A percentile compares a stretch with the other conserved stretches of the same genome.
Evolutionary conservation across 305 asterid genomes (phyloP).

Genomic region (Ilex paraguariensis): DNA sequence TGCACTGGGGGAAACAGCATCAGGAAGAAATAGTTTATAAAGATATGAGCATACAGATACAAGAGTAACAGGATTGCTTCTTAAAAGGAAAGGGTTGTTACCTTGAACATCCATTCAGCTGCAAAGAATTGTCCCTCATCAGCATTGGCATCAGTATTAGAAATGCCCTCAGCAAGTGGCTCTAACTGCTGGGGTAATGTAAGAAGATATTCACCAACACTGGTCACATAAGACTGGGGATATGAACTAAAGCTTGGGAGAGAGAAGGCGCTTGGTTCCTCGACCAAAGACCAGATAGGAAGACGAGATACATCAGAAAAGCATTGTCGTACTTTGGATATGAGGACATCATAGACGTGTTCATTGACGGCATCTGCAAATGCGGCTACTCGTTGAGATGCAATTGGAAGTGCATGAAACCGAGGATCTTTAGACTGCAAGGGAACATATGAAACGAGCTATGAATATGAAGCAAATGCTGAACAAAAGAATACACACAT

Average conservation of each 20-base stretch:
- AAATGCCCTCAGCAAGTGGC: conserved; percentile 91
- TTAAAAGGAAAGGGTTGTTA: conserved; percentile 20
- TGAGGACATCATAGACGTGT: conserved; percentile 90
- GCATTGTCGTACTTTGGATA: conserved; percentile 80
- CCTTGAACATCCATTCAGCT: conserved; percentile 99
- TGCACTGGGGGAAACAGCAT: too few species aligned
- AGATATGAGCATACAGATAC: too few species aligned
- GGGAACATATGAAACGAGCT: conserved; percentile 24
- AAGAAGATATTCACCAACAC: conserved; percentile 95
- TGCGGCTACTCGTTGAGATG: conserved; percentile 86
- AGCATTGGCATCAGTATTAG: conserved; percentile 68
- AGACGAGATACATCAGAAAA: conserved; percentile 65
- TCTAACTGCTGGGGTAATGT: conserved; percentile 96
- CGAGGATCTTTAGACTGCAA: conserved; percentile 97
- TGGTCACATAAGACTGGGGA: conserved; percentile 86
- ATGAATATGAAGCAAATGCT: conserved; percentile 5
- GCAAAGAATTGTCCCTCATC: conserved; percentile 97
- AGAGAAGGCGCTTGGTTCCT: conserved; percentile 64
- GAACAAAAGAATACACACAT: conserved; percentile 2
- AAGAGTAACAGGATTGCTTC: too few species aligned
- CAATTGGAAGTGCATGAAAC: conserved; percentile 92
- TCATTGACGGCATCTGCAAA: conserved; percentile 93
- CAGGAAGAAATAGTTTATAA: too few species aligned
- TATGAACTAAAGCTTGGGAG: conserved; percentile 90
- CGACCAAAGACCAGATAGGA: conserved; percentile 89